Conservation (phyloP, 2,329 filamentous ascomycete species). For the Alternaria tenuissima region DNA sequence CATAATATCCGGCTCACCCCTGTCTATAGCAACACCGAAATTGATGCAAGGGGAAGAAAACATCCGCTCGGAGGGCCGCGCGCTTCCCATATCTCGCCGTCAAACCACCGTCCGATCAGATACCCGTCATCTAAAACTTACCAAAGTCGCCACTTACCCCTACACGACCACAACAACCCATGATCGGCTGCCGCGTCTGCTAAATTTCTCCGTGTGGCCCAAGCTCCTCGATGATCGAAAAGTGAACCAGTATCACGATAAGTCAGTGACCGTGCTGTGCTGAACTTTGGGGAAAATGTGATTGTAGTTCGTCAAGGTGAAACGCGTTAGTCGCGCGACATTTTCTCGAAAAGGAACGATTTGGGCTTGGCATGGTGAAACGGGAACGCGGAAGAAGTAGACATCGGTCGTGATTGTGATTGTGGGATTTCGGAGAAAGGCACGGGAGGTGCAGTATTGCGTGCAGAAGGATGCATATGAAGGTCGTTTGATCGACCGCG, state of each 20-base stretch:
- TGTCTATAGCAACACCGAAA: conserved; percentile 1
- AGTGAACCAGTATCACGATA: not conserved
- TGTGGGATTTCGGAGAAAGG: not conserved
- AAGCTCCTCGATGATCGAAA: not conserved
- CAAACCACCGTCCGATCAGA: conserved; percentile 4
- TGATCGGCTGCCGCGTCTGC: not conserved
- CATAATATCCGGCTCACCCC: conserved; percentile 1
- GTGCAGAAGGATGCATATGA: conserved; percentile 14
- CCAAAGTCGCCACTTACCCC: not conserved
- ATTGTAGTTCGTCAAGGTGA: conserved; percentile 3
- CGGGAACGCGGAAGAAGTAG: not conserved
- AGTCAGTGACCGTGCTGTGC: not conserved
- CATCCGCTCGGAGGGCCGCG: not conserved
- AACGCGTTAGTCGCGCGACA: not conserved
- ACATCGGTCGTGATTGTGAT: not conserved
- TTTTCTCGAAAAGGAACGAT: not conserved
- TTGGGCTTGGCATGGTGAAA: not conserved
- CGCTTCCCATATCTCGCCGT: not conserved
- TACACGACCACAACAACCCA: not conserved
- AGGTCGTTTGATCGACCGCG: conserved; percentile 8
- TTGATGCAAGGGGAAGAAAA: not conserved
- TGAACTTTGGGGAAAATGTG: not conserved
- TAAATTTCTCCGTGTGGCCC: not conserved
- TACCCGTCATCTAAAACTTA: conserved; percentile 4
- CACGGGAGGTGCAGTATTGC: not conserved